Evolutionary conservation across 148 eudicot species (phyloP).

Genomic region (Dysphania ambrosioides): DNA sequence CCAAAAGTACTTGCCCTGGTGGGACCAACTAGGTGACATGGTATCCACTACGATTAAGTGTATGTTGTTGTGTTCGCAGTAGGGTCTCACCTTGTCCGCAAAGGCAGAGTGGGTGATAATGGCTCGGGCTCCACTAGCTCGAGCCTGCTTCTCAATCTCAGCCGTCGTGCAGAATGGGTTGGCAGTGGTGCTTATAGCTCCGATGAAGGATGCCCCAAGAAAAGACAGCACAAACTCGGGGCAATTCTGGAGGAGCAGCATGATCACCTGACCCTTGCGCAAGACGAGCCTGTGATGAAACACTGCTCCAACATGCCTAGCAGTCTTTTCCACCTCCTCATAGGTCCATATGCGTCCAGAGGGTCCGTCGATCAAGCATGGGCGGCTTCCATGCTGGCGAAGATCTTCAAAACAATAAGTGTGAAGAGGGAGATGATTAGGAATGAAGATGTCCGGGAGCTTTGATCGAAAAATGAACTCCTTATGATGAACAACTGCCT

Average conservation of each 20-base stretch:
- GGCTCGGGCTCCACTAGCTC: conserved; percentile 46
- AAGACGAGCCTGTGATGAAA: conserved; percentile 27
- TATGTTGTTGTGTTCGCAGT: conserved; percentile 24
- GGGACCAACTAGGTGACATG: conserved; percentile 16
- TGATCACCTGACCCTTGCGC: conserved; percentile 39
- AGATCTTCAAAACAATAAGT: conserved; percentile 40
- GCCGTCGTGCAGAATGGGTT: conserved; percentile 48
- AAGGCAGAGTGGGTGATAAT: conserved; percentile 55
- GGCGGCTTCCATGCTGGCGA: conserved; percentile 24
- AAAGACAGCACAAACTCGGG: conserved; percentile 54
- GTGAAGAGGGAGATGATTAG: conserved; percentile 55
- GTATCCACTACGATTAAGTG: conserved; percentile 35
- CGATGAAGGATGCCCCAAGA: conserved; percentile 46
- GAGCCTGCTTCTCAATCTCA: conserved; percentile 51
- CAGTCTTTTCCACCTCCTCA: conserved; percentile 32
- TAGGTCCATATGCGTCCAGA: conserved; percentile 33
- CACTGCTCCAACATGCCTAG: conserved; percentile 27
- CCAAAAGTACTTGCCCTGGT: conserved; percentile 36
- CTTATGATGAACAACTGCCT: not conserved
- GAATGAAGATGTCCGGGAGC: conserved; percentile 60
- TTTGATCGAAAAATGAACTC: conserved; percentile 57
- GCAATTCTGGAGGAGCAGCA: conserved; percentile 50
- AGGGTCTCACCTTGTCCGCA: conserved; percentile 43
- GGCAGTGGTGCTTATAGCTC: conserved; percentile 43
- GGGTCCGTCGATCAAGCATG: conserved; percentile 40